Evolutionary conservation across 2,329 filamentous ascomycete genomes (phyloP).

Genomic region (Hymenoscyphus occultus): DNA sequence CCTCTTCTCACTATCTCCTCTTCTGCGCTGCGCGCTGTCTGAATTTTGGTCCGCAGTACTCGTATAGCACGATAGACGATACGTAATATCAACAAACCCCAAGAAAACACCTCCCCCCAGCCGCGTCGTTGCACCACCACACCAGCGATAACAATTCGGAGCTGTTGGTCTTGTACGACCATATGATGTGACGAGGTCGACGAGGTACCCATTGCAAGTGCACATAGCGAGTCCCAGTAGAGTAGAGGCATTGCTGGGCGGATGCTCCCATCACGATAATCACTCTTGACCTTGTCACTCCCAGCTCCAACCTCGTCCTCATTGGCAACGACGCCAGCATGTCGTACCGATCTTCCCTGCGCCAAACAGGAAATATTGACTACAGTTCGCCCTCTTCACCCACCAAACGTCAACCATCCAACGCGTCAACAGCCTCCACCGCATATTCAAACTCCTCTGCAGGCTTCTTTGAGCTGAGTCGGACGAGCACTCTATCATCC

Average conservation of each 20-base stretch:
- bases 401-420: constrained; percentile 62
- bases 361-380: constrained; percentile 54
- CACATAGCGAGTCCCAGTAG: constrained; percentile 3
- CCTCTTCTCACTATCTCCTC: not conserved
- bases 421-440: constrained; percentile 67
- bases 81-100: constrained; percentile 19
- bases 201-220: not conserved
- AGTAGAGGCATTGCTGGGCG: not conserved
- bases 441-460: constrained; percentile 56
- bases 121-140: constrained; percentile 10
- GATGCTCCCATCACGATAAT: constrained; percentile 18
- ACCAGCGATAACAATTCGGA: constrained; percentile 9
- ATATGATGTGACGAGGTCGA: constrained; percentile 4
- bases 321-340: constrained; percentile 5
- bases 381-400: constrained; percentile 34
- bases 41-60: constrained; percentile 13
- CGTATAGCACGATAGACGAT: no score
- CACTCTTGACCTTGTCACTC: constrained; percentile 7
- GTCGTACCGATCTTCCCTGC: constrained; percentile 53
- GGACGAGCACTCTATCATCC: constrained; percentile 70
- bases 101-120: constrained; percentile 12
- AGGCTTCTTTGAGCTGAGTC: constrained; percentile 52
- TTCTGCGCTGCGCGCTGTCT: constrained; percentile 27
- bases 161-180: constrained; percentile 19
- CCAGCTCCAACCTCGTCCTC: not conserved